Conservation (phyloP, 352 stramenopile genomes). For the Peronosclerospora sorghi region DNA sequence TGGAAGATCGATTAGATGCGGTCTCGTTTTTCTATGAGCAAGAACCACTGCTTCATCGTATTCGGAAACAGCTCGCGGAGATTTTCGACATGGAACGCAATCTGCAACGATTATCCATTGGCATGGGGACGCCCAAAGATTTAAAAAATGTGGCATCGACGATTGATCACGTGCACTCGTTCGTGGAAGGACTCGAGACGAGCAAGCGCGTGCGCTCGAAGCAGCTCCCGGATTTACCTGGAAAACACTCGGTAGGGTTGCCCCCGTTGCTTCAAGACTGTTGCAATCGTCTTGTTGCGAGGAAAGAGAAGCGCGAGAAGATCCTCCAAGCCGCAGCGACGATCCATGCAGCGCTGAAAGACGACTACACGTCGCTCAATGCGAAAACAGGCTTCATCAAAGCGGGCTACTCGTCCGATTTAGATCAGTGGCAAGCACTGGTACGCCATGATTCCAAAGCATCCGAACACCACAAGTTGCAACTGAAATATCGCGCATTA, state of each 20-base stretch:
- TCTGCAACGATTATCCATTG: slow-evolving; percentile 49
- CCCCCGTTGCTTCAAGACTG: slow-evolving; percentile 17
- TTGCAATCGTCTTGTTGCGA: slow-evolving; percentile 14
- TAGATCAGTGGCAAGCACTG: slow-evolving; percentile 52
- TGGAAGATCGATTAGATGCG: slow-evolving; percentile 38
- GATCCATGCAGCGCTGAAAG: slow-evolving; percentile 48
- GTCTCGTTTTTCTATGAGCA: slow-evolving; percentile 41
- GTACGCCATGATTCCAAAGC: slow-evolving; percentile 32
- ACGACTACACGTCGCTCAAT: slow-evolving; percentile 53
- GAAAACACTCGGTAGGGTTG: slow-evolving; percentile 14
- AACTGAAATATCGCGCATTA: slow-evolving; percentile 47
- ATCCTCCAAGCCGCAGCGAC: slow-evolving; percentile 21
- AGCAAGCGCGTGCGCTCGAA: slow-evolving; percentile 15
- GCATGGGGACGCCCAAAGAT: slow-evolving; percentile 53
- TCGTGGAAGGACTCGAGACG: slow-evolving; percentile 21
- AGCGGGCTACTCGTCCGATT: slow-evolving; percentile 36
- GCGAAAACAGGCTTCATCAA: slow-evolving; percentile 47
- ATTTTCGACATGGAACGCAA: slow-evolving; percentile 67
- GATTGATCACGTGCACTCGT: slow-evolving; percentile 32
- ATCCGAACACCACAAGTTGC: slow-evolving; percentile 29
- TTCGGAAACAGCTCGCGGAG: slow-evolving; percentile 39
- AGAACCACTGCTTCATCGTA: slow-evolving; percentile 35
- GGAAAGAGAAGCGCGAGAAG: slow-evolving; percentile 5
- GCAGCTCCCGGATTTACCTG: slow-evolving; percentile 17
- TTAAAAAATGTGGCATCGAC: slow-evolving; percentile 54